Percentiles rank a stretch among this genome's conserved stretches.
phyloP scores from a whole-genome alignment of 2,329 filamentous ascomycete genomes.

The Calonectria montana region DNA sequence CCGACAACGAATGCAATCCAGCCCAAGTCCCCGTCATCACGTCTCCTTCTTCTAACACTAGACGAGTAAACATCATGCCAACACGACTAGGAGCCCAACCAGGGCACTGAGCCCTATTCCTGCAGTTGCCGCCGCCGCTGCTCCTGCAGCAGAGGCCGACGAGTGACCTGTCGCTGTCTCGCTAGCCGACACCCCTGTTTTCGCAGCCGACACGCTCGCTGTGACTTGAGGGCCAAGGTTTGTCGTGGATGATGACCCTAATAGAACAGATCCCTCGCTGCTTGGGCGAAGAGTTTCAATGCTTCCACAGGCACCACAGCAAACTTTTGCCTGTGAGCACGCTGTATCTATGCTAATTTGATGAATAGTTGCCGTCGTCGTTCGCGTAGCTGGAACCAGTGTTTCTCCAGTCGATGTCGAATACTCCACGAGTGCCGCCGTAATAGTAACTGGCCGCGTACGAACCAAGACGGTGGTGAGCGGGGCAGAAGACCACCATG shows the following conservation, averaged over 20 bases:
- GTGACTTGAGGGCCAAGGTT: not conserved
- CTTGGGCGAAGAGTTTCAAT: not conserved
- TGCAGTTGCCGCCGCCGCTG: constrained; percentile 31
- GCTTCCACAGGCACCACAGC: constrained; percentile 32
- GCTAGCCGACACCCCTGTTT: constrained; percentile 6
- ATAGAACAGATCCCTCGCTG: not conserved
- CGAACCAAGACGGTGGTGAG: constrained; percentile 30
- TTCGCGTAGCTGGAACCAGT: constrained; percentile 31
- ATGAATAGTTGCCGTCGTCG: constrained; percentile 35
- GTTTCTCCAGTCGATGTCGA: constrained; percentile 40
- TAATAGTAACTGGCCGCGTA: constrained; percentile 35
- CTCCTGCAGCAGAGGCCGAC: constrained; percentile 38
- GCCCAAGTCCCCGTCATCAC: constrained; percentile 5
- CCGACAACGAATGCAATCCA: constrained; percentile 13
- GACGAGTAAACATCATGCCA: constrained; percentile 28
- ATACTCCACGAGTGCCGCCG: constrained; percentile 40
- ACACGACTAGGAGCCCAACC: constrained; percentile 38
- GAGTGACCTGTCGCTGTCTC: constrained; percentile 25
- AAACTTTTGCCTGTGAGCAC: constrained; percentile 30
- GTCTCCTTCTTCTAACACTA: not conserved
- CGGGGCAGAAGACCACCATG: constrained; percentile 35
- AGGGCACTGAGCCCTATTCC: constrained; percentile 39
- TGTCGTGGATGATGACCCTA: not conserved
- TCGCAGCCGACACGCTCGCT: not conserved
- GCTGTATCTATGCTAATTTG: constrained; percentile 31